phyloP scores from a whole-genome alignment of 2,329 filamentous ascomycete species.

The Neodidymelliopsis sp. region DNA sequence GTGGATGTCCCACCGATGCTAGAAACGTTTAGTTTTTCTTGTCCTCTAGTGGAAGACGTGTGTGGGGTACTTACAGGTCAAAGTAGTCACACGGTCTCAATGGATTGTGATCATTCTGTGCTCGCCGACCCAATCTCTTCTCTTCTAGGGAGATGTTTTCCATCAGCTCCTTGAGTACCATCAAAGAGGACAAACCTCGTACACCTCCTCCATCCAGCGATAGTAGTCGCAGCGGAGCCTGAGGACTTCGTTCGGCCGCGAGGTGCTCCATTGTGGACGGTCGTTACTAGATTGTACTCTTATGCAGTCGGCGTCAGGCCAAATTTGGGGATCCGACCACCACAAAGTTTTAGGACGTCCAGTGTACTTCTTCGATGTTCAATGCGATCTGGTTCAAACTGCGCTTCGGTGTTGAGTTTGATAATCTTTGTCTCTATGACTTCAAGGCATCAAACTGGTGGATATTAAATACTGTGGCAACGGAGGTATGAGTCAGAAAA shows the following conservation, averaged over 20 bases:
- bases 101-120: constrained; percentile 34
- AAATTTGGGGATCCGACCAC: too few species aligned
- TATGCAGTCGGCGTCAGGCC: neutral
- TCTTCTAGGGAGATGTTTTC: constrained; percentile 49
- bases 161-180: constrained; percentile 52
- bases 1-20: constrained; percentile 51
- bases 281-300: too few species aligned
- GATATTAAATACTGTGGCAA: too few species aligned
- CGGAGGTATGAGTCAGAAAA: too few species aligned
- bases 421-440: too few species aligned
- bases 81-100: constrained; percentile 52
- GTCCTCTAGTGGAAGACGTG: too few species aligned
- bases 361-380: too few species aligned
- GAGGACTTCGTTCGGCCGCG: constrained; percentile 35
- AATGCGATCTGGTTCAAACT: too few species aligned
- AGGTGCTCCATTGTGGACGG: neutral
- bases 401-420: too few species aligned
- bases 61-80: constrained; percentile 37
- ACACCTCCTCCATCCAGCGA: constrained; percentile 52
- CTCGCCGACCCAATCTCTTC: constrained; percentile 43
- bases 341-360: too few species aligned
- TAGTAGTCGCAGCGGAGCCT: constrained; percentile 44
- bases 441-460: too few species aligned
- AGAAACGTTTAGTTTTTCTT: neutral
- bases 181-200: constrained; percentile 47